Base-by-base conservation (phyloP, 1,284 basidiomycete genomes). In the Moniliophthora roreri region DNA sequence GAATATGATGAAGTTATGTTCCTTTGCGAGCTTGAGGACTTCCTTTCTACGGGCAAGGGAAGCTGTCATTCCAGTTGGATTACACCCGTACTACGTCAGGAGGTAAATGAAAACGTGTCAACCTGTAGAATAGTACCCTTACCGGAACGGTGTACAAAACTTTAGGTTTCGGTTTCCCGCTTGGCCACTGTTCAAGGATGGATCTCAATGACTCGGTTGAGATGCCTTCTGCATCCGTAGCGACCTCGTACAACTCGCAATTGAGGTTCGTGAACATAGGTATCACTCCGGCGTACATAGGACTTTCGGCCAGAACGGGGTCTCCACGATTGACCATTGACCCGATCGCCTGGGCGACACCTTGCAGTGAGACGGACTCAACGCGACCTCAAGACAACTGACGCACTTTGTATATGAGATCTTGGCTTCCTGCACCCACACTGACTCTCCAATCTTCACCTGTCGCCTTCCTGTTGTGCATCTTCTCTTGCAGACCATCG, bases 131-230 rank as follows among this genome's bases (percentile, higher is more conserved):
- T 51, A 11, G 42, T 39, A 52, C 26, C 72, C 82, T 28, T 65
- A 87, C 87, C 6, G 89, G 88, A 37, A 91, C 85, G 2, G 91
- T 93, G 67, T 97, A 98, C 45, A 98, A 71, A 2, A 89, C 78
- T 67, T 85, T 92, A 10, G 94, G 95, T 58, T 85, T 87, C 9
- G 78, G 79, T 66, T 87, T 87, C 23, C 73, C 82, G 7, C 68
- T 70, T 0, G 91, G 88, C 93, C 93, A 98, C 54, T 75, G 79
- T 55, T 87, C 82, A 36, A 98, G 74, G 35, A 85, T 82, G 34
- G 78, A 64, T 10, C 86, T 81, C 24, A 98, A 77, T 9, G 80
- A 79, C 15, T 67, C 68, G 1, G 91, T 78, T 24, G 77, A 78
- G 39, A 96, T 83, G 0, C 95, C 95, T 35, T 89, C 62, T 4